These are phyloP conservation scores for Inga leiocalycina DNA, from an alignment of 306 rosid genomes.

Conservation along the genomic window DNA sequence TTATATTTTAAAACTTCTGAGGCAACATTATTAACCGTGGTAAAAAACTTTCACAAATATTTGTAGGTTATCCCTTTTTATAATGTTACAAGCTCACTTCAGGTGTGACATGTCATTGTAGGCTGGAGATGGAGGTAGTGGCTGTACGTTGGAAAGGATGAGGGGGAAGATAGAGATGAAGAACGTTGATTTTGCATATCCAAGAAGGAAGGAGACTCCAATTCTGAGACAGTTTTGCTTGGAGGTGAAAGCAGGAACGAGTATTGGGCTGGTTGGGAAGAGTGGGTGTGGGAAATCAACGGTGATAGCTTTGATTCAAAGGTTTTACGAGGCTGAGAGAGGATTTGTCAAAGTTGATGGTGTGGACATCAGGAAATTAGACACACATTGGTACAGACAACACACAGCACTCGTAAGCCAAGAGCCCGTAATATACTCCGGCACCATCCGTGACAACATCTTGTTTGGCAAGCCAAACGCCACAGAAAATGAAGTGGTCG, in stretches of 20 bases:
- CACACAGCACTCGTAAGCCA: slow-evolving; percentile 90
- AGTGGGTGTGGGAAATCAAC: slow-evolving; percentile 99
- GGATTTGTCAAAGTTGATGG: slow-evolving; percentile 82
- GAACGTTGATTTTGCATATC: slow-evolving; percentile 82
- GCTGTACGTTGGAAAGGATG: slow-evolving; percentile 56
- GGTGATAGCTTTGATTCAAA: slow-evolving; percentile 71
- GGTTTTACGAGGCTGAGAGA: slow-evolving; percentile 78
- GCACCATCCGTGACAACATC: slow-evolving; percentile 73
- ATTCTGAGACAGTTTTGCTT: slow-evolving; percentile 70
- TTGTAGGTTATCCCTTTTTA: too few relatives aligned
- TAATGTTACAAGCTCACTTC: neutral
- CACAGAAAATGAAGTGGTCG: slow-evolving; percentile 71
- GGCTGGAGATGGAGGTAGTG: slow-evolving; percentile 48
- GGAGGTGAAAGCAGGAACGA: slow-evolving; percentile 82
- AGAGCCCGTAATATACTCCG: slow-evolving; percentile 85
- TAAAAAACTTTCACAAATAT: too few relatives aligned
- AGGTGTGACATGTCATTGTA: neutral
- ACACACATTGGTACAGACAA: slow-evolving; percentile 75
- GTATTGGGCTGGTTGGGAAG: slow-evolving; percentile 82
- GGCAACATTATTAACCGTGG: too few relatives aligned
- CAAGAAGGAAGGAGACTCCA: slow-evolving; percentile 63
- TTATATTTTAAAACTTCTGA: too few relatives aligned
- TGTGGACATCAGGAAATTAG: slow-evolving; percentile 76
- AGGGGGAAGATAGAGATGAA: slow-evolving; percentile 75
- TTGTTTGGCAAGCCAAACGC: slow-evolving; percentile 82